phyloP scores from a whole-genome alignment of 345 rosid species.

The Eucalyptus pauciflora region DNA sequence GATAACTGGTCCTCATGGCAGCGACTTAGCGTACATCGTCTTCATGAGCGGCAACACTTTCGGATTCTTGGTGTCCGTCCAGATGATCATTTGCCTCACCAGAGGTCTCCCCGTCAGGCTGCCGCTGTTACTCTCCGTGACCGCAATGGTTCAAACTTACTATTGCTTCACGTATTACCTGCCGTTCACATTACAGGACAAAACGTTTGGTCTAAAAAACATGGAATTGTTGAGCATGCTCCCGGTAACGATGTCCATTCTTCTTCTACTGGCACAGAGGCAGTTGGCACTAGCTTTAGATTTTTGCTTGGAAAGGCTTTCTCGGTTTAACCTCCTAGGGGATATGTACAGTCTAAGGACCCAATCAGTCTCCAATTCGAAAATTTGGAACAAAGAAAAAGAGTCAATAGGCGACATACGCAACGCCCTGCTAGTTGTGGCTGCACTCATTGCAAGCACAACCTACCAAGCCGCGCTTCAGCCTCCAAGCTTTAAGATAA shows the following conservation, averaged over 20 bases:
- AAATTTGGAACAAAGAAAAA: too few relatives aligned
- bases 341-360: not conserved
- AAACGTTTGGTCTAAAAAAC: not conserved
- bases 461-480: too few relatives aligned
- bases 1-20: not conserved
- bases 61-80: not conserved
- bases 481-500: too few relatives aligned
- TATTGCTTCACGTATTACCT: not conserved
- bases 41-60: not conserved
- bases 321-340: not conserved
- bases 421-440: too few relatives aligned
- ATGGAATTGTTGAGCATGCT: not conserved
- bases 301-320: not conserved
- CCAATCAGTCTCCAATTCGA: not conserved
- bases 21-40: not conserved
- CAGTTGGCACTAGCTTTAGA: not conserved
- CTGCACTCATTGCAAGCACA: too few relatives aligned
- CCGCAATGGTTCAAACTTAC: not conserved
- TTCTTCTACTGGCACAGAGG: not conserved
- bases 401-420: too few relatives aligned
- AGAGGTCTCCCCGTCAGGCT: not conserved
- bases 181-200: not conserved
- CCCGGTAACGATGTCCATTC: not conserved
- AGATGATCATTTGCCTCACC: not conserved
- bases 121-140: not conserved